Base-by-base conservation (phyloP, 345 rosid genomes). In the Hypericum perforatum region DNA sequence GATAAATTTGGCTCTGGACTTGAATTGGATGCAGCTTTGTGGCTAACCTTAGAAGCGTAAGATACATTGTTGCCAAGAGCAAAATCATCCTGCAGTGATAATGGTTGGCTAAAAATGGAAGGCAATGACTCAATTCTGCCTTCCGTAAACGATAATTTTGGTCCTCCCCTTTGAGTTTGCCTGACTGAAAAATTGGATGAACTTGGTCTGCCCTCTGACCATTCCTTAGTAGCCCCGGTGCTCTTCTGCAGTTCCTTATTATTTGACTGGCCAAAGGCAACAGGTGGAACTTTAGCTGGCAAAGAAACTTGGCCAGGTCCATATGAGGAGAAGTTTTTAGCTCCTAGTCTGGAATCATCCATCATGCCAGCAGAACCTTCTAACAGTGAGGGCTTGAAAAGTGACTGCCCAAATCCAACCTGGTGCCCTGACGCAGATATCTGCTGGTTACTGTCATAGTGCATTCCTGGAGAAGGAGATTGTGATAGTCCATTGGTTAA, bases 111-210 rank as follows among this genome's bases (percentile, higher is more conserved):
- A 49, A 38, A 70, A 48, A 78, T 68, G 52, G 79, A 65, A 67
- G 90, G 92, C 58, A 85, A 40, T 50, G 89, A 69, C 39, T 85
- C 98, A 39, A 82, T 79, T 60, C 51, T 76, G 51, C 63, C 82
- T 2, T 67, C 55, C 49, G 54, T 77, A 16, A 56, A 54, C 46
- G 58, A 62, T 75, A 66, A 50, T 50, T 65, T 73, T 54, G 43
- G 68, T 57, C 63, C 62, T 37, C 49, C 58, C 32, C 40, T 51
- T 52, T 67, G 74, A 43, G 53, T 51, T 52, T 69, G 56, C 51
- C 42, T 65, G 74, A 53, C 62, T 55, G 81, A 63, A 59, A 54
- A 49, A 41, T 52, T 56, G 57, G 58, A 58, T 36, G 72, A 61
- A 39, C 67, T 54, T 52, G 75, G 68, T 61, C 72, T 60, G 62